A percentile compares a stretch with the other conserved stretches of the same genome.
Conservation (phyloP, 306 rosid species). For the Cucumis sativus region Cucumber_9930_V3 NC_026659.2:21902001-21902500, state of each 20-base stretch:
- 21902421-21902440: constrained; percentile 36
- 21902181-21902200: not conserved
- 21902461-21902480: constrained; percentile 65
- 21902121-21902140: constrained; percentile 47
- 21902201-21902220: not conserved
- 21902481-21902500: constrained; percentile 83
- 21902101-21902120: constrained; percentile 45
- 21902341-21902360: not conserved
- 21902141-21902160: constrained; percentile 60
- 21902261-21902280: constrained; percentile 30
- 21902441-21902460: constrained; percentile 69
- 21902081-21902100: constrained; percentile 66
- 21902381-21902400: constrained; percentile 4
- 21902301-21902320: constrained; percentile 46
- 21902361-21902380: not conserved
- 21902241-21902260: constrained; percentile 36
- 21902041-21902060: constrained; percentile 60
- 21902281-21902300: constrained; percentile 68
- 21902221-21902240: not conserved
- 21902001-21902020: constrained; percentile 48
- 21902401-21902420: constrained; percentile 16
- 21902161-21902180: constrained; percentile 30
- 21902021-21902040: constrained; percentile 66
- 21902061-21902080: constrained; percentile 68
- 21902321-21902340: not conserved